Evolutionary conservation across 78 protist genomes (phyloP), one percentile per base, ranked within the genome.

Genomic region (Goniomonas avonlea): DNA sequence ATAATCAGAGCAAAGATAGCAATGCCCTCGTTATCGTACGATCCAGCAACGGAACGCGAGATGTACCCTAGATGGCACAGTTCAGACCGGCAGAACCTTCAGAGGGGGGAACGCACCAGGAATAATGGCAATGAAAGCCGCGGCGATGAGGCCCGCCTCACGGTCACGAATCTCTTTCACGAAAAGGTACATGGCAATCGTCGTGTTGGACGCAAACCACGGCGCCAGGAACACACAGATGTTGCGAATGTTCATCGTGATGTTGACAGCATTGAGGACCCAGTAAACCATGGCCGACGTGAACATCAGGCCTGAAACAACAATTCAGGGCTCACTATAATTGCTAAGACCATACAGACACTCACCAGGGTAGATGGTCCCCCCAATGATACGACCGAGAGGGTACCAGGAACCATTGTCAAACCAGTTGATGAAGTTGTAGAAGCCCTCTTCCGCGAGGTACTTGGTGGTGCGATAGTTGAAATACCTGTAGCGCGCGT

Each of bases 11-110:
- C 98, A 27, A 91, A 87, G 78, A 98, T 94, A 18, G 99, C 97
- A 60, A 96, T 83, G 58, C 91, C 91, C 80, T 98, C 99, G 82
- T 98, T 96, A 73, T 98, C 99, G 74, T 86, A 98, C 25, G 97
- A 91, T 4, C 99, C 99, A 0, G 98, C 98, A 2, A 97, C 99
- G 18, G 98, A 93, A 31, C 99, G 93, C 65, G 94, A 80, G 73
- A 94, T 85, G 89, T 97, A 93, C 9, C 93, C 91, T 4, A 79
- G n/a, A n/a, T n/a, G n/a, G n/a, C n/a, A n/a, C n/a, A n/a, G n/a
- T n/a, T n/a, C n/a, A n/a, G n/a, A n/a, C n/a, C n/a, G n/a, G n/a
- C n/a, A n/a, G n/a, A n/a, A n/a, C n/a, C n/a, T n/a, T n/a, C n/a
- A n/a, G n/a, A n/a, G n/a, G n/a, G 82, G 5, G 23, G 13, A 17